Conservation (phyloP, 805 yeast species). For the Candida ipomoeae region DNA sequence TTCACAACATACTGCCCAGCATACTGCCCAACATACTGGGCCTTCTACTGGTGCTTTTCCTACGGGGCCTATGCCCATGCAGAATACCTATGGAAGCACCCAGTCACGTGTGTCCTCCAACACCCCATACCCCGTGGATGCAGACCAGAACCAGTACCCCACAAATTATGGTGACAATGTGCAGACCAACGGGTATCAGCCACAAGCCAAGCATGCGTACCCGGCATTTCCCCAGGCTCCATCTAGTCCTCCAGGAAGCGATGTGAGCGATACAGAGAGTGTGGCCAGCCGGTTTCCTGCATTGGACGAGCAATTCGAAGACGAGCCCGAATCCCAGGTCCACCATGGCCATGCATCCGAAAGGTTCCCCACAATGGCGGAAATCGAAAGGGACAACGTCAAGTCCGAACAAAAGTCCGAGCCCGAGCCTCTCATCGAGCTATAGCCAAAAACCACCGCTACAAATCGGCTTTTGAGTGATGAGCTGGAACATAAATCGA, state of each 20-base stretch:
- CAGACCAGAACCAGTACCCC: neutral
- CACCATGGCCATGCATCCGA: conserved; percentile 12
- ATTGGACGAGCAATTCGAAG: conserved; percentile 9
- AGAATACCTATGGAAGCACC: neutral
- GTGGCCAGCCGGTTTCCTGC: conserved; percentile 20
- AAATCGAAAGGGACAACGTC: conserved; percentile 3
- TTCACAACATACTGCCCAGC: too few species aligned
- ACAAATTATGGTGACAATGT: neutral
- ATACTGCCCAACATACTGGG: too few species aligned
- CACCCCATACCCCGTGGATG: conserved; percentile 2
- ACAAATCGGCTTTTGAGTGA: too few species aligned
- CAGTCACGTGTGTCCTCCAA: neutral
- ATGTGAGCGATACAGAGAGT: conserved; percentile 16
- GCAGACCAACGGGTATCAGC: too few species aligned
- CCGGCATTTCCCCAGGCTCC: conserved; percentile 9
- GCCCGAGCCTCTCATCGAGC: conserved; percentile 41
- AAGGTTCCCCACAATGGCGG: conserved; percentile 8
- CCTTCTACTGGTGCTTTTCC: too few species aligned
- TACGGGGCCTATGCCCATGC: too few species aligned
- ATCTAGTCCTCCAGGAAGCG: conserved; percentile 15
- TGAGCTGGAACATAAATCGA: too few species aligned
- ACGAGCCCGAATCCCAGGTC: neutral
- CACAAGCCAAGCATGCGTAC: neutral
- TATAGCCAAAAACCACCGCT: conserved; percentile 14
- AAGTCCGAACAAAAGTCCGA: conserved; percentile 17